Conservation (phyloP, 2,329 filamentous ascomycete species). For the Ceratocystis eucalypticola region DNA sequence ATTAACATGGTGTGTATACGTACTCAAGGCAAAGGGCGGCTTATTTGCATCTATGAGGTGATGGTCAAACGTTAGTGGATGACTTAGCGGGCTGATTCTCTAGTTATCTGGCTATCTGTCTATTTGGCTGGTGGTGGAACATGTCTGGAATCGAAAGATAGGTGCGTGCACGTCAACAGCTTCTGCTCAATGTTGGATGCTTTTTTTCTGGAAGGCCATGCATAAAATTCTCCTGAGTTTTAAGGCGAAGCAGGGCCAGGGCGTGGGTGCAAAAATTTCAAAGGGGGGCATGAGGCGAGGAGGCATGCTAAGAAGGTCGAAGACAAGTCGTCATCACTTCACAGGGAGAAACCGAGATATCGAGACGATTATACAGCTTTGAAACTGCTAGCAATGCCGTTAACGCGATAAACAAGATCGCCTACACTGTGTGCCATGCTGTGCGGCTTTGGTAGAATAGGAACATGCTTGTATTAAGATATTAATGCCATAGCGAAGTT, state of each 20-base stretch:
- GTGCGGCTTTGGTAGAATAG: not conserved
- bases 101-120: not conserved
- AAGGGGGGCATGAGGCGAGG: not conserved
- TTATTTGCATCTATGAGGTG: not conserved
- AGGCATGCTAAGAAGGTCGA: not conserved
- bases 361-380: not conserved
- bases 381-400: not conserved
- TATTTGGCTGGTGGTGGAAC: not conserved
- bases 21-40: not conserved
- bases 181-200: not conserved
- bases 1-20: not conserved
- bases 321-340: not conserved
- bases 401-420: too few species aligned
- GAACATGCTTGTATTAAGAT: not conserved
- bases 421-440: too few species aligned
- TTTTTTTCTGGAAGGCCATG: not conserved
- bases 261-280: not conserved
- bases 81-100: not conserved
- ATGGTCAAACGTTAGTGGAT: not conserved
- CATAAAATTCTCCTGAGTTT: not conserved
- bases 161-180: not conserved
- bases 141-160: constrained; percentile 3
- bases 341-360: not conserved
- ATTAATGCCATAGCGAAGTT: not conserved
- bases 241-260: not conserved